Base-by-base conservation (phyloP, 2,329 filamentous ascomycete species). In the Colletotrichum cordylinicola region DNA sequence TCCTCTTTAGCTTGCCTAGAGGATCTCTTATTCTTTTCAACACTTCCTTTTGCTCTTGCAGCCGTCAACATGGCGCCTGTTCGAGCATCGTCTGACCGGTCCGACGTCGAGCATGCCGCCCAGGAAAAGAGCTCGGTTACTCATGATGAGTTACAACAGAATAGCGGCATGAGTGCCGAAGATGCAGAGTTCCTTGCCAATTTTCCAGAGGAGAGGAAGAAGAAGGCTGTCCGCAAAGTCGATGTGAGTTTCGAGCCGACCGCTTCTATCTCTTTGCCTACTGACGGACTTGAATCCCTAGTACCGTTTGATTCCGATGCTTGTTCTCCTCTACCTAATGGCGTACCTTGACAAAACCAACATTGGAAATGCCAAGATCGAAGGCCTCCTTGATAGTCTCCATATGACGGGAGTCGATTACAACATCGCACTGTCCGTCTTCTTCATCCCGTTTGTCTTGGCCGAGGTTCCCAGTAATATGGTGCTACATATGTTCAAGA, bases 391-490 rank as follows among this genome's bases (percentile, higher is more conserved):
- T 64, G 85, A 85, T 39, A 90, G 91, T 48, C 85, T 93, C 5
- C 78, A 83, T 0, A 81, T 93, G 60, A 83, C 79, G 13, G 86
- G 87, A 39, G 89, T 91, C 75, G 90, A 92, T 75, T 93, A 92
- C 84, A 93, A 93, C 76, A 83, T 84, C 8, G 87, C 92, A 2
- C 85, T 93, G 1, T 91, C 90, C 2, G 81, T 90, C 69, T 93
- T 93, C 82, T 93, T 93, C 79, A 87, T 93, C 78, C 88, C 88
- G 6, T 93, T 93, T 80, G 92, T 93, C 12, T 52, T 80, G n/a
- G 78, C 78, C 61, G 83, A 87, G 65, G 80, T 85, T 0, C 85
- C 84, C 1, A 86, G 84, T 67, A 87, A 87, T 73, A 83, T 86
- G 79, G 68, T 86, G 2, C 81, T 87, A 10, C 82, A 79, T 74